Conservation (phyloP, 495 filamentous ascomycete species). For the Friedmanniomyces simplex region DNA sequence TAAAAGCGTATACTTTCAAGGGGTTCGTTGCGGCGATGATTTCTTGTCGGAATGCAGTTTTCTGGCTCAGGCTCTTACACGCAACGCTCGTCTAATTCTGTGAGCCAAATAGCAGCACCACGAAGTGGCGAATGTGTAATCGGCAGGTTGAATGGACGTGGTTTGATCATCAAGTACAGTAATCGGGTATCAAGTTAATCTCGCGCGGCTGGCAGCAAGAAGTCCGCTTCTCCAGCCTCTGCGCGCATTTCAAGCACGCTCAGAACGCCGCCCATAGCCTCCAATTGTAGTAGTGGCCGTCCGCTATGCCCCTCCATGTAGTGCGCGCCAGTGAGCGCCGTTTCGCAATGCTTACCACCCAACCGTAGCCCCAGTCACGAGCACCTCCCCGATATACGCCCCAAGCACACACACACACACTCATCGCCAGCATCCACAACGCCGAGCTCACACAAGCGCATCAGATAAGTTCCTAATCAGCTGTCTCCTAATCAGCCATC, state of each 20-base stretch:
- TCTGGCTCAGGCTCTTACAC: too few relatives aligned
- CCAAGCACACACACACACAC: too few relatives aligned
- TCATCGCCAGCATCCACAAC: not conserved
- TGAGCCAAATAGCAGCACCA: too few relatives aligned
- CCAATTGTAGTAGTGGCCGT: not conserved
- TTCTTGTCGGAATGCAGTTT: too few relatives aligned
- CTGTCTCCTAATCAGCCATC: slow-evolving; percentile 10
- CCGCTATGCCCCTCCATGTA: not conserved
- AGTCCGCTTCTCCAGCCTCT: not conserved
- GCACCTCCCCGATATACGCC: not conserved
- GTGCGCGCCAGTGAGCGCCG: not conserved
- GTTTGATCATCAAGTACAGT: not conserved
- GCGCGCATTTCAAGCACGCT: not conserved
- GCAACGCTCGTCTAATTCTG: too few relatives aligned
- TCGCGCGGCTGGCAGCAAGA: not conserved
- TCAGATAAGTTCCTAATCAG: not conserved
- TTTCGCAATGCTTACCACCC: not conserved
- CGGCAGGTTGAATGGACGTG: too few relatives aligned
- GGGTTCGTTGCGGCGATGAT: too few relatives aligned
- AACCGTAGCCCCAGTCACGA: not conserved
- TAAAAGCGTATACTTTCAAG: too few relatives aligned
- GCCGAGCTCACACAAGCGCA: not conserved
- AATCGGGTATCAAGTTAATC: not conserved
- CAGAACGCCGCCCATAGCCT: not conserved
- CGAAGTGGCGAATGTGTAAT: too few relatives aligned